A percentile compares a stretch with the other conserved stretches of the same genome.
These are phyloP conservation scores for Saksenaea oblongispora DNA, from an alignment of 371 early-diverging fungal species.

Conservation along the genomic window DNA sequence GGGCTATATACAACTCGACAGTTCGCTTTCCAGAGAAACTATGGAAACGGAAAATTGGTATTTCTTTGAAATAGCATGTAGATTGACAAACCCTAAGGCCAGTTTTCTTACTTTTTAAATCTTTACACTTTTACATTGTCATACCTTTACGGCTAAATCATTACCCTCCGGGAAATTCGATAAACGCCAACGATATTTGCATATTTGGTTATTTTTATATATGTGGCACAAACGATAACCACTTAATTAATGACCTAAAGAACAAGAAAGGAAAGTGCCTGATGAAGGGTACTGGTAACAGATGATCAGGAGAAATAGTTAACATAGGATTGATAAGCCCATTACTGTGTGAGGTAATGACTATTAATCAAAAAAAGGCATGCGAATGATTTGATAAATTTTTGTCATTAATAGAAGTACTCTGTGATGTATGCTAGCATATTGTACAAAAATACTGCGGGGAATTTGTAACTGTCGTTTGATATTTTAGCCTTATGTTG, in stretches of 20 bases:
- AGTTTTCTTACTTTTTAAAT: too few species aligned
- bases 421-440: not conserved
- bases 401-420: not conserved
- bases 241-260: not conserved
- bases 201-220: not conserved
- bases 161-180: too few species aligned
- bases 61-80: too few species aligned
- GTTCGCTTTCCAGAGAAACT: too few species aligned
- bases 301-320: not conserved
- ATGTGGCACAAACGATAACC: not conserved
- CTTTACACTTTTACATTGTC: too few species aligned
- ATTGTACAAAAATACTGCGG: not conserved
- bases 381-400: not conserved
- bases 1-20: too few species aligned
- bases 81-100: too few species aligned
- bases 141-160: too few species aligned
- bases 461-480: not conserved
- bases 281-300: not conserved
- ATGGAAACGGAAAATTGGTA: too few species aligned
- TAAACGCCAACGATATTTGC: too few species aligned
- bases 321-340: not conserved
- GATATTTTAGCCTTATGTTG: conserved; percentile 1
- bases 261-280: not conserved
- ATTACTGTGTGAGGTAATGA: not conserved
- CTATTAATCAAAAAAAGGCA: not conserved